These are phyloP conservation scores for Hymenoscyphus salicellus DNA, from an alignment of 2,329 filamentous ascomycete genomes.

Conservation along the genomic window DNA sequence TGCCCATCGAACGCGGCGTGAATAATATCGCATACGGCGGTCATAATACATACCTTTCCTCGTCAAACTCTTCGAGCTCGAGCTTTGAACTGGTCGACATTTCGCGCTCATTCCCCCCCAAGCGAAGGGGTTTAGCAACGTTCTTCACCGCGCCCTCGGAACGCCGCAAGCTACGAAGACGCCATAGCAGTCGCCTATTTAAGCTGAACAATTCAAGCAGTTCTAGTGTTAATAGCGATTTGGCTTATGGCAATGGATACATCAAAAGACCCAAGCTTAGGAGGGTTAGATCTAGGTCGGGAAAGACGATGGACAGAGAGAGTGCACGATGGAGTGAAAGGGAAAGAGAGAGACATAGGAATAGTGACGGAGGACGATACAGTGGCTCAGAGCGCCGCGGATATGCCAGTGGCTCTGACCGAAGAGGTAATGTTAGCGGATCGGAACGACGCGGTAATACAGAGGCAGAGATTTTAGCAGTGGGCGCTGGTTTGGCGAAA, in stretches of 20 bases:
- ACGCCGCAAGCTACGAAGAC: conserved; percentile 43
- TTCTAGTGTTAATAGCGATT: conserved; percentile 64
- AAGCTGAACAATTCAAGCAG: conserved; percentile 62
- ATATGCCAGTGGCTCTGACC: conserved; percentile 9
- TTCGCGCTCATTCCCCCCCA: conserved; percentile 51
- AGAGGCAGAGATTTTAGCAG: conserved; percentile 46
- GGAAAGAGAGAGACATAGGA: conserved; percentile 14
- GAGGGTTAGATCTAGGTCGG: conserved; percentile 28
- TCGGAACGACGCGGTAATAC: conserved; percentile 33
- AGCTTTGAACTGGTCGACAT: conserved; percentile 59
- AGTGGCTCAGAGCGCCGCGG: conserved; percentile 12
- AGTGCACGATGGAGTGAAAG: conserved; percentile 23
- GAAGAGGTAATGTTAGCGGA: conserved; percentile 4
- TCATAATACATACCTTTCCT: conserved; percentile 19
- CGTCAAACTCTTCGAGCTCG: conserved; percentile 37
- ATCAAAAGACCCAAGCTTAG: conserved; percentile 31
- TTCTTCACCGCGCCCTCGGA: conserved; percentile 64
- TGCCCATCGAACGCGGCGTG: conserved; percentile 4
- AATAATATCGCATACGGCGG: conserved; percentile 6
- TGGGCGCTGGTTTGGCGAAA: conserved; percentile 46
- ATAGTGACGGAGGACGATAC: conserved; percentile 12
- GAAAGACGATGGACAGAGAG: conserved; percentile 31
- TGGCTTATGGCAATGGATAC: conserved; percentile 65
- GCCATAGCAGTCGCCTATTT: conserved; percentile 51
- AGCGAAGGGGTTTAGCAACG: conserved; percentile 52